Percentiles rank a stretch among this genome's conserved stretches.
Evolutionary conservation across 495 filamentous ascomycete genomes (phyloP).

Genomic region (Acidiella bohemica): DNA sequence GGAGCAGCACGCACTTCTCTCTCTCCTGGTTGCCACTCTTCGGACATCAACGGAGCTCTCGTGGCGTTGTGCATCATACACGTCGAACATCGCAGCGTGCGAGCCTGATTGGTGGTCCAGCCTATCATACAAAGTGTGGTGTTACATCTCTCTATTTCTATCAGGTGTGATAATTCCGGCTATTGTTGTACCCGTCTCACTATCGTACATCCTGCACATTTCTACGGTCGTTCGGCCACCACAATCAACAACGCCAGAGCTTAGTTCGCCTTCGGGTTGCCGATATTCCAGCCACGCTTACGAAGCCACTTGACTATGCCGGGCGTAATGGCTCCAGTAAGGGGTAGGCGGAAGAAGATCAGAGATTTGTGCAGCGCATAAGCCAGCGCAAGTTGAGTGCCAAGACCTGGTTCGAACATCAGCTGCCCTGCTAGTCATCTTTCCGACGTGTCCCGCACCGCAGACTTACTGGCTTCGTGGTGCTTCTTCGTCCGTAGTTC

Average conservation of each 20-base stretch:
- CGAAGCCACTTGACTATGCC: conserved; percentile 80
- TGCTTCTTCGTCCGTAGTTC: conserved; percentile 28
- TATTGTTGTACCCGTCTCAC: too few species aligned
- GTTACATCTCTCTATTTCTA: conserved; percentile 1
- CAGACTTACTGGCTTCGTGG: conserved; percentile 42
- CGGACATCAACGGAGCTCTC: too few species aligned
- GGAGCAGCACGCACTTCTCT: too few species aligned
- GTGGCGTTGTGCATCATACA: too few species aligned
- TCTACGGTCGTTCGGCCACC: not conserved
- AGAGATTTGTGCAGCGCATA: conserved; percentile 98
- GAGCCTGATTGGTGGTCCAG: too few species aligned
- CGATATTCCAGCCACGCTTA: conserved; percentile 70
- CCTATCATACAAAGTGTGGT: too few species aligned
- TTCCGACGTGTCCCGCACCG: too few species aligned
- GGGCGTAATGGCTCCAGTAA: conserved; percentile 73
- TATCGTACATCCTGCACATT: conserved; percentile 1
- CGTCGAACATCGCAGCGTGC: not conserved
- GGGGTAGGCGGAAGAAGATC: conserved; percentile 82
- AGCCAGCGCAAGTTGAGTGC: conserved; percentile 84
- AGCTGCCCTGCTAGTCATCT: too few species aligned
- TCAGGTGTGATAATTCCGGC: conserved; percentile 1
- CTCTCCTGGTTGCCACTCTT: too few species aligned
- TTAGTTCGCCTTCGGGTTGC: conserved; percentile 33
- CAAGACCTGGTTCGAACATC: conserved; percentile 43
- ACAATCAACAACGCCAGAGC: not conserved